Evolutionary conservation across 805 yeast species (phyloP).

Genomic region (Debaryomyces maramus): DNA sequence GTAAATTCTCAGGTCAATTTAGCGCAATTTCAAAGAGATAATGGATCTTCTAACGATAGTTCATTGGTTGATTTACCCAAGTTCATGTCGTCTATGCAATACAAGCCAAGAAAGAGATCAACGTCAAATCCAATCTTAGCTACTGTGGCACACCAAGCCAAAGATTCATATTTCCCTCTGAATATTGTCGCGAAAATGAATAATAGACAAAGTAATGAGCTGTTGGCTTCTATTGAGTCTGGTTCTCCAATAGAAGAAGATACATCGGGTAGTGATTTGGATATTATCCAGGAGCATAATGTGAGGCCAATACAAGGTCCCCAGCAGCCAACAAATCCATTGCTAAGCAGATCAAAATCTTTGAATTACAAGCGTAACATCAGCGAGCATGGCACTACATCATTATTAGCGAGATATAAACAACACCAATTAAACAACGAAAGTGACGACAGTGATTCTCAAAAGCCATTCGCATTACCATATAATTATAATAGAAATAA

Average conservation of each 20-base stretch:
- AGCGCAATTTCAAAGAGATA: conserved; percentile 19
- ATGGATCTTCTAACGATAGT: conserved; percentile 20
- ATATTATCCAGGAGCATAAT: conserved; percentile 20
- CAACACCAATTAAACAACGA: conserved; percentile 16
- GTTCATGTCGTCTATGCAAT: conserved; percentile 11
- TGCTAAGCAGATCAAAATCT: conserved; percentile 25
- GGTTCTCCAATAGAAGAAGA: conserved; percentile 13
- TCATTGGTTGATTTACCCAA: conserved; percentile 27
- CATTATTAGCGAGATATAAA: conserved; percentile 19
- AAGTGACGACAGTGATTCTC: conserved; percentile 14
- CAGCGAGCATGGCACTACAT: conserved; percentile 10
- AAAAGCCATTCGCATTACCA: conserved; percentile 15
- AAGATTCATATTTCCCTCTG: conserved; percentile 30
- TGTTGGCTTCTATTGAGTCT: conserved; percentile 2
- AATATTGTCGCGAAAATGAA: conserved; percentile 6
- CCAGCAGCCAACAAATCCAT: conserved; percentile 5
- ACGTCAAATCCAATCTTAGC: conserved; percentile 23
- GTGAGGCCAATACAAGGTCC: conserved; percentile 7
- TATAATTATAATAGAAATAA: not conserved
- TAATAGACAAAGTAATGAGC: not conserved
- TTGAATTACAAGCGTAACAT: conserved; percentile 19
- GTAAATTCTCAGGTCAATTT: conserved; percentile 42
- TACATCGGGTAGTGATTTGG: conserved; percentile 14
- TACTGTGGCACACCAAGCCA: conserved; percentile 14
- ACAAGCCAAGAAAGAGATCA: conserved; percentile 18